Evolutionary conservation across 352 stramenopile species (phyloP), one percentile per base, ranked within the genome.

Genomic region (Aphanomyces stellatus): DNA sequence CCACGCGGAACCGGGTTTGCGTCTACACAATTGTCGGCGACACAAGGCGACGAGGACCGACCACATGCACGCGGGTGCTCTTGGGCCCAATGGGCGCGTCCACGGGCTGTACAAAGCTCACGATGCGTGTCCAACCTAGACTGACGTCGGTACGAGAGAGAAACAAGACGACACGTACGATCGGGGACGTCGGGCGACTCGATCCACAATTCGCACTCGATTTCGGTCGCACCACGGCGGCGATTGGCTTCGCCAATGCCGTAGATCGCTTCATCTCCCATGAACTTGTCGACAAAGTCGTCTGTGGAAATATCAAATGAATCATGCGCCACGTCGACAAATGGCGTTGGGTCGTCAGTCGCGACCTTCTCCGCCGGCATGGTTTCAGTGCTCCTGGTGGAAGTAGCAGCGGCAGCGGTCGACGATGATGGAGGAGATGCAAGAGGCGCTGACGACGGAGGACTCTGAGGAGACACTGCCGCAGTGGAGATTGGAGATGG

Each of bases 1-100:
- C 78, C 1, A 64, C 68, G 6, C 71, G 68, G 59, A 88, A 89
- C 4, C 81, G 71, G 31, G 76, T 88, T 72, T 93, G 85, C 51
- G 88, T 65, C 81, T 67, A 31, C 28, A 51, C n/a, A 59, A 24
- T 5, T 28, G 0, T 34, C 2, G 4, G 15, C 51, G 17, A 57
- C 2, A 30, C 13, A 31, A 60, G 1, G 1, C 13, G 25, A 53
- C 46, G 24, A 10, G 2, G 11, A 62, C 78, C 27, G 72, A 88
- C 80, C 68, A 88, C 78, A 60, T 94, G 79, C 24, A 94, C 84
- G n/a, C 79, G 77, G 5, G 86, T 90, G 17, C 82, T 90, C 37
- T 90, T 91, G 5, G 86, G 86, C 2, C 86, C 86, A 28, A 94
- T 90, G 3, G 86, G 84, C 30, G 86, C 82, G 34, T 91, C 84